Evolutionary conservation across 768 basidiomycete genomes (phyloP), one percentile per base, ranked within the genome.

Genomic region (Cyathus striatus): DNA sequence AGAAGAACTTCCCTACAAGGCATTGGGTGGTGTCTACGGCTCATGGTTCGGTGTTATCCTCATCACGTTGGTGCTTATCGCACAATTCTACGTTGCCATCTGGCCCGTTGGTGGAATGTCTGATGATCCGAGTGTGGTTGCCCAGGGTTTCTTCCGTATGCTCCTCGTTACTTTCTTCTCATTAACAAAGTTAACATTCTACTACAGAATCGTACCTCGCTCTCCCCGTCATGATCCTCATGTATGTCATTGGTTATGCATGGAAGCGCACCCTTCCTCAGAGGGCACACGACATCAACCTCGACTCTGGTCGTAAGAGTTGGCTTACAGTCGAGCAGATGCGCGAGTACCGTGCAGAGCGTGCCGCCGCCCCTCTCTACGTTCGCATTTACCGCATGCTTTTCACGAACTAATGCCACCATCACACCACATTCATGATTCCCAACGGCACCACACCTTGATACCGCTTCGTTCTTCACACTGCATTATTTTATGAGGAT

Each of bases 241-340:
- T 69, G 60, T 71, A 63, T 46, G 44, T 57, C 25, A 42, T 55
- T 16, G 70, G 69, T 3, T 67, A 62, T 36, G 32, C 49, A 4
- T 73, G 70, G 70, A 71, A 73, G 49, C 58, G 66, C 22, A 65
- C 59, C 4, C 52, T 63, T 3, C 70, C 70, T 16, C 58, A 53
- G 51, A 55, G 62, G 1, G 59, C 64, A 1, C 46, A 55, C 23
- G 60, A 70, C 33, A 73, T 73, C 40, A 65, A 73, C 41, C 61
- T 73, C 40, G 70, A 72, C 42, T 62, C 69, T 48, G 69, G 68
- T 35, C 68, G 70, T 44, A 72, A 71, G 61, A 66, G 65, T 50
- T 72, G 70, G 70, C 55, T 69, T 21, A 72, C 69, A 4, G 69
- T 62, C 3, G 66, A 68, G 40, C 65, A 72, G 48, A 71, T 72